Conservation (phyloP, 495 filamentous ascomycete species). For the Paragyromitra xinjiangensis region DNA sequence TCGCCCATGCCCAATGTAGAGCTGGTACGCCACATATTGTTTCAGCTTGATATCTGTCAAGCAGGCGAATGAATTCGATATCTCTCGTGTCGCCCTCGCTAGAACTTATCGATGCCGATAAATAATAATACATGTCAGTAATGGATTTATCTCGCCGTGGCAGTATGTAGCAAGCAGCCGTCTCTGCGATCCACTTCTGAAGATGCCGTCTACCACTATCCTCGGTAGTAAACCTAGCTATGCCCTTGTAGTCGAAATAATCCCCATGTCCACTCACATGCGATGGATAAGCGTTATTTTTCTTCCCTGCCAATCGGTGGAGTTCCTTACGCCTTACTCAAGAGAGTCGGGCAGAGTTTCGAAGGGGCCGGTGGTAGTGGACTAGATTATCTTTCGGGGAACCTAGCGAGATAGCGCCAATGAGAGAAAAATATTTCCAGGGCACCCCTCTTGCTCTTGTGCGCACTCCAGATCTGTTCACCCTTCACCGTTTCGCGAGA, state of each 20-base stretch:
- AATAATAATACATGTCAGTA: constrained; percentile 30
- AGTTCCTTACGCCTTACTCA: constrained; percentile 1
- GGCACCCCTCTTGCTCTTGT: not conserved
- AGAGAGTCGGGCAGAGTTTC: not conserved
- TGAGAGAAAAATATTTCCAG: constrained; percentile 28
- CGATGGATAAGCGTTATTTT: constrained; percentile 31
- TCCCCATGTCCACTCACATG: constrained; percentile 19
- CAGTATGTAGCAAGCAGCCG: too few species aligned
- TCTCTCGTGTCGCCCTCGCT: not conserved
- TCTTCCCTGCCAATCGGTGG: not conserved
- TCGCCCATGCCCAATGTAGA: constrained; percentile 12
- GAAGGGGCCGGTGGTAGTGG: not conserved
- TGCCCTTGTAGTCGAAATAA: constrained; percentile 7
- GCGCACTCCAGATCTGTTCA: constrained; percentile 1
- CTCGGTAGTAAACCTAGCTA: constrained; percentile 10
- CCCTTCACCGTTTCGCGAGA: not conserved
- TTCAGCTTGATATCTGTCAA: not conserved
- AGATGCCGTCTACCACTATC: constrained; percentile 12
- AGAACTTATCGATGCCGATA: constrained; percentile 14
- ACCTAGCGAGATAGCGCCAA: constrained; percentile 29
- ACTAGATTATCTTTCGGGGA: constrained; percentile 21
- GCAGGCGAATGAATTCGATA: not conserved
- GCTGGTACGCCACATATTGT: constrained; percentile 2
- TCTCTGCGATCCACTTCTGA: too few species aligned
- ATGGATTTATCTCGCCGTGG: constrained; percentile 2